Evolutionary conservation across 2,329 filamentous ascomycete species (phyloP).

Genomic region (Huntiella savannae): DNA sequence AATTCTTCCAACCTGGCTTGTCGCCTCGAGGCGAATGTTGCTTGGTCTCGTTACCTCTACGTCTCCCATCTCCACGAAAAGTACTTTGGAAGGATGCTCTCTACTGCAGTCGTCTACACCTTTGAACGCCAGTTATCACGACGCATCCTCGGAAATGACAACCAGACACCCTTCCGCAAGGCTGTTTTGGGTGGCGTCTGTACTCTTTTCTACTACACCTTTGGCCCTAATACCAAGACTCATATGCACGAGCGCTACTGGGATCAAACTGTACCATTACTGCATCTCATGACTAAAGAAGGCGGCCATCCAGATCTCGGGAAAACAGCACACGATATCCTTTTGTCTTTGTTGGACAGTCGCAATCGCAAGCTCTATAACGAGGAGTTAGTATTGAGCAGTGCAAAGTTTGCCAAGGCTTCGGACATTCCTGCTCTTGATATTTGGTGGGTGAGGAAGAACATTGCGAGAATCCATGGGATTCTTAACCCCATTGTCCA

Average conservation of each 20-base stretch:
- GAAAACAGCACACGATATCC: conserved; percentile 44
- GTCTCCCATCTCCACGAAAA: conserved; percentile 45
- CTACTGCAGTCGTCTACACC: conserved; percentile 7
- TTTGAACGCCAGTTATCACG: conserved; percentile 8
- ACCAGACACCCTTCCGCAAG: conserved; percentile 36
- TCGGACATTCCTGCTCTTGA: conserved; percentile 75
- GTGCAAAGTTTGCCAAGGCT: conserved; percentile 32
- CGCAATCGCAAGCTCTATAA: conserved; percentile 47
- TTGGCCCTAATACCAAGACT: conserved; percentile 48
- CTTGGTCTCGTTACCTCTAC: conserved; percentile 74
- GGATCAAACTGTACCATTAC: conserved; percentile 48
- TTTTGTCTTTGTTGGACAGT: conserved; percentile 47
- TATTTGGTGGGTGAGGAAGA: conserved; percentile 68
- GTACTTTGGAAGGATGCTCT: conserved; percentile 34
- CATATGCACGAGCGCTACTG: conserved; percentile 58
- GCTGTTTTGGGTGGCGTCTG: conserved; percentile 51
- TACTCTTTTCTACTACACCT: conserved; percentile 65
- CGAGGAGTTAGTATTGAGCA: conserved; percentile 48
- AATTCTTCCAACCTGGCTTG: conserved; percentile 55
- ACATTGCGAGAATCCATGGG: conserved; percentile 43
- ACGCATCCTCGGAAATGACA: conserved; percentile 19
- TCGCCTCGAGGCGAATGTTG: conserved; percentile 58
- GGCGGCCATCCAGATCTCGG: conserved; percentile 18
- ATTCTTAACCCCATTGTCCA: conserved; percentile 41
- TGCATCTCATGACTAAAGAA: conserved; percentile 5